These are phyloP conservation scores for Podaxis pistillaris DNA, from an alignment of 768 basidiomycete genomes.

Conservation along the genomic window DNA sequence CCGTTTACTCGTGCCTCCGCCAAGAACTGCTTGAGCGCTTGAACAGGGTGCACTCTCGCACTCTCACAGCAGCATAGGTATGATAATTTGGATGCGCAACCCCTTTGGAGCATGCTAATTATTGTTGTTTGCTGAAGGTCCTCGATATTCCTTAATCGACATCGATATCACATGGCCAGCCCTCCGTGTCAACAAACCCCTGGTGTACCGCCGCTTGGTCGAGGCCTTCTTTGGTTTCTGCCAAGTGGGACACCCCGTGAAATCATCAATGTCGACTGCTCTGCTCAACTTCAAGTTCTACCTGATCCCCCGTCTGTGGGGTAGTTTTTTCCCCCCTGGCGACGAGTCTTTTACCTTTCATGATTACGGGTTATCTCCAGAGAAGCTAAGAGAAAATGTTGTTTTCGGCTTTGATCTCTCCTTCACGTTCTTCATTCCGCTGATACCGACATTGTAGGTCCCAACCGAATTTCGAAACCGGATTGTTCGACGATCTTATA, in stretches of 20 bases:
- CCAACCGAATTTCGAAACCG: neutral
- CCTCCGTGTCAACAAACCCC: neutral
- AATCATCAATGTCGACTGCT: neutral
- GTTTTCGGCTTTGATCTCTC: neutral
- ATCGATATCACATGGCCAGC: neutral
- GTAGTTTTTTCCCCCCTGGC: neutral
- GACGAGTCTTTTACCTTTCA: no score
- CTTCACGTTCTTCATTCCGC: neutral
- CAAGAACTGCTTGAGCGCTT: neutral
- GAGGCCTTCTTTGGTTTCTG: neutral
- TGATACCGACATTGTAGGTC: neutral
- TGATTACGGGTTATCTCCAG: neutral
- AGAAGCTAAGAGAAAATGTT: neutral
- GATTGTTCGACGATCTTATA: neutral
- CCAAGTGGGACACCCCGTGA: neutral
- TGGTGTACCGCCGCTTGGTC: neutral
- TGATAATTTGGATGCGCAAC: neutral
- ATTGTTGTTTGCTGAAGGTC: neutral
- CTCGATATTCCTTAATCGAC: neutral
- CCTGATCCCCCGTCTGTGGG: neutral
- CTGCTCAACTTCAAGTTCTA: neutral
- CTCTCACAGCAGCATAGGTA: neutral
- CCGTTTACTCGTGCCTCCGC: neutral
- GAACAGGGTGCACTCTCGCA: neutral
- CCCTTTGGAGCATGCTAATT: neutral